Evolutionary conservation across 2,329 filamentous ascomycete genomes (phyloP).

Genomic region (Biscogniauxia sp.): DNA sequence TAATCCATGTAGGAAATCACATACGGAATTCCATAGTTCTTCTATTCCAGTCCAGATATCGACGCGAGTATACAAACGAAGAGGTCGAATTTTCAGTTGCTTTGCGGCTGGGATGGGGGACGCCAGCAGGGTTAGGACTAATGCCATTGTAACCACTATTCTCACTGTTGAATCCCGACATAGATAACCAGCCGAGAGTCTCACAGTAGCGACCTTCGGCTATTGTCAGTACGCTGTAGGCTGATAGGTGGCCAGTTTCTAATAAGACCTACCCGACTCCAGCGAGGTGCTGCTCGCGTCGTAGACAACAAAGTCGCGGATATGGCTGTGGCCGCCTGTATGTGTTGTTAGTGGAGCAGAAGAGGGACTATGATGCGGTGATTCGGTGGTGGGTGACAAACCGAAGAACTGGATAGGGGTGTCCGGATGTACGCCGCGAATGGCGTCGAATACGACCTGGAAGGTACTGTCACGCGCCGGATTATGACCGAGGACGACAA

Average conservation of each 20-base stretch:
- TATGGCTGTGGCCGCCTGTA: conserved; percentile 59
- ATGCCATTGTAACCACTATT: conserved; percentile 41
- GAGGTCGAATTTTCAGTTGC: conserved; percentile 38
- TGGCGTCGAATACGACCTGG: conserved; percentile 51
- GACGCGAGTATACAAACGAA: conserved; percentile 49
- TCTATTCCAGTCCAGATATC: conserved; percentile 68
- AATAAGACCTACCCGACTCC: conserved; percentile 42
- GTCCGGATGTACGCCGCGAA: conserved; percentile 53
- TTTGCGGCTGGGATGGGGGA: conserved; percentile 39
- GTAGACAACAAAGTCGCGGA: conserved; percentile 63
- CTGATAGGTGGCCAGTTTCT: neutral
- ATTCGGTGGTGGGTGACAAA: conserved; percentile 5
- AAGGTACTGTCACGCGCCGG: conserved; percentile 50
- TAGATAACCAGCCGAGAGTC: conserved; percentile 65
- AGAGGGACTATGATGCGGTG: neutral
- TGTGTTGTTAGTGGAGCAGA: conserved; percentile 5
- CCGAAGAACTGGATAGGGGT: conserved; percentile 62
- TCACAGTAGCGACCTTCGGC: conserved; percentile 60
- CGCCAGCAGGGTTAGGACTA: conserved; percentile 35
- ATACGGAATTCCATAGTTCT: conserved; percentile 53
- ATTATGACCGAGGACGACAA: conserved; percentile 64
- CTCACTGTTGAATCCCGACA: conserved; percentile 54
- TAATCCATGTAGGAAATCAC: conserved; percentile 34
- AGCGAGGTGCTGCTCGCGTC: conserved; percentile 60
- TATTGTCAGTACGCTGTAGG: neutral